Evolutionary conservation across 2,329 filamentous ascomycete species (phyloP), one percentile per base, ranked within the genome.

Genomic region (Phyllosticta paracitricarpa): DNA sequence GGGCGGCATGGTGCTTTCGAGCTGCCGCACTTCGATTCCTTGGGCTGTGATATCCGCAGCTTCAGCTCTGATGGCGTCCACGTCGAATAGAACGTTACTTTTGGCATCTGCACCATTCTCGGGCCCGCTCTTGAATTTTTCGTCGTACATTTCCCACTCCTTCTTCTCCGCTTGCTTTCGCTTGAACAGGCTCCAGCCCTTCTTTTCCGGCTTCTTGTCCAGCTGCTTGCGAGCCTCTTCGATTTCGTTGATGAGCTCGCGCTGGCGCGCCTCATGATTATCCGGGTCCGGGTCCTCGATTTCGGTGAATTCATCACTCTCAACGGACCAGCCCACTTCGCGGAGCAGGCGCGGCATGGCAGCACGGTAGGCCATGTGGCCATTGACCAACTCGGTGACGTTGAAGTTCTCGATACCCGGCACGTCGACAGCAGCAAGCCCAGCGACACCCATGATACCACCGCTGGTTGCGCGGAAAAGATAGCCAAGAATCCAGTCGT

Each of bases 211-310:
- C 68, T 94, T 89, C 70, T 84, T 86, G 69, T 96, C 91, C 3
- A 96, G 81, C 68, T 94, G 86, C 70, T 88, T 91, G 48, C 94
- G 84, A 6, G 94, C 94, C 74, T 96, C 92, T 72, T 97, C 93
- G 58, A 99, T 96, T 75, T 99, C 94, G 68, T 89, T 91, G 71
- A 99, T 96, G 52, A 99, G 83, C 74, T 97, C 93, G 61, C 91
- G 83, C 74, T 99, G 94, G 56, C 92, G 82, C 71, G 91, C 82
- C 57, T 84, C 82, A 75, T 97, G 93, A 67, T 96, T 93, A 0
- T 97, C 94, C 0, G 94, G 94, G 69, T 99, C 94, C 0, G 94
- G 91, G 67, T 99, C 94, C 72, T 97, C 94, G 63, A 99, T 97
- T 75, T 99, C 94, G 0, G 84, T 87, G 70, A 97, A 99, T 71